Evolutionary conservation across 2,329 filamentous ascomycete genomes (phyloP), one percentile per base, ranked within the genome.

Genomic region (Nothophaeocryptopus gaeumannii): DNA sequence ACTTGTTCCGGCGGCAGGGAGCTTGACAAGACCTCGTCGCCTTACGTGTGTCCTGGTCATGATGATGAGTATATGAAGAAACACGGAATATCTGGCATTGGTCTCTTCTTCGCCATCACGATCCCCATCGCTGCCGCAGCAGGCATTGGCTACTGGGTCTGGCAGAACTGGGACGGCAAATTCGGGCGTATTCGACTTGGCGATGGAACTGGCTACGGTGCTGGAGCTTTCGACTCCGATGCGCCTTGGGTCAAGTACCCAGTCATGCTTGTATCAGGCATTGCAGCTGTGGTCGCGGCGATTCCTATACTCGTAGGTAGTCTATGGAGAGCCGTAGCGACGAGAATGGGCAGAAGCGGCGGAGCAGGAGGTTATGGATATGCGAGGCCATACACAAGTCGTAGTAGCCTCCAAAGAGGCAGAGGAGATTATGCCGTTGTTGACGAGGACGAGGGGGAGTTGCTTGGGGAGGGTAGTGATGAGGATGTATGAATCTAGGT

Each of bases 361-460:
- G 78, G 72, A 51, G 49, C 65, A 58, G 72, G 72, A n/a, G 37
- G 32, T 29, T 47, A 44, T 34, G 78, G 80, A 3, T 79, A 80
- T 32, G 71, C 72, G 33, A 77, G 86, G 53, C 83, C 85, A 48
- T 99, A 95, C 68, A 93, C 90, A 12, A 95, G 88, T 42, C 78
- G 95, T 51, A 88, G 88, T 63, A 92, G 88, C 54, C 99, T 99
- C 72, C 87, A 90, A 5, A 81, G 90, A 49, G 86, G 89, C 1
- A 81, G 88, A 48, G 85, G 87, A n/a, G 89, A 96, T 69, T 97
- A 97, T 69, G 82, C 85, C 12, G 80, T 86, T 63, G 89, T 96
- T 44, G 90, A 95, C 63, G 88, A 93, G 43, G 93, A 97, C 66
- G 93, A 97, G 68, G 92, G 92, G 41, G 92, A 97, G 74, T 74